Conservation (phyloP, 2,329 filamentous ascomycete genomes). For the Pseudomassariella vexata region DNA sequence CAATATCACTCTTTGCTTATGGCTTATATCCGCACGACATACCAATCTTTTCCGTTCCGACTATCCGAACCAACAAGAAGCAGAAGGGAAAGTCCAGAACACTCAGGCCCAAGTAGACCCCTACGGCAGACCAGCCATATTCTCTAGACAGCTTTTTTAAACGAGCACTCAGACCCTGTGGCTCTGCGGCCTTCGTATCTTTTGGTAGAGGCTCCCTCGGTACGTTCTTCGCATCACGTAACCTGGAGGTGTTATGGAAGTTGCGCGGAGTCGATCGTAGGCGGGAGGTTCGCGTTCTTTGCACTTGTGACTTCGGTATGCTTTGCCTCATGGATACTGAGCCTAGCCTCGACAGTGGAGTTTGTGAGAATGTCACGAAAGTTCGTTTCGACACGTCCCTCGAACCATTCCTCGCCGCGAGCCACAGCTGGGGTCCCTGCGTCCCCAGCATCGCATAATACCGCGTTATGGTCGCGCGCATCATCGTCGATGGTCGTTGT, state of each 20-base stretch:
- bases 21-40: conserved; percentile 26
- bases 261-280: conserved; percentile 3
- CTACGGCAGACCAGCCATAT: conserved; percentile 89
- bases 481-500: no score
- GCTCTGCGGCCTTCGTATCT: conserved; percentile 1
- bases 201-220: neutral
- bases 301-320: no score
- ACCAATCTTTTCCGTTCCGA: conserved; percentile 85
- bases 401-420: no score
- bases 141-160: conserved; percentile 82
- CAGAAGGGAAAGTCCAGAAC: conserved; percentile 92
- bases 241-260: conserved; percentile 6
- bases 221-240: conserved; percentile 2
- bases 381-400: no score
- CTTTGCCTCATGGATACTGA: no score
- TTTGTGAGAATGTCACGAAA: no score
- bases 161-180: conserved; percentile 56
- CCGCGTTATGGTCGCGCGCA: no score
- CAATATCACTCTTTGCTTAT: no score
- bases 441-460: no score
- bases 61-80: conserved; percentile 75
- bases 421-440: no score
- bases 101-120: conserved; percentile 81
- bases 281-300: neutral
- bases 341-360: no score